These are phyloP conservation scores for Hypoxylon crocopeplum DNA, from an alignment of 495 filamentous ascomycete genomes.

Conservation along the genomic window DNA sequence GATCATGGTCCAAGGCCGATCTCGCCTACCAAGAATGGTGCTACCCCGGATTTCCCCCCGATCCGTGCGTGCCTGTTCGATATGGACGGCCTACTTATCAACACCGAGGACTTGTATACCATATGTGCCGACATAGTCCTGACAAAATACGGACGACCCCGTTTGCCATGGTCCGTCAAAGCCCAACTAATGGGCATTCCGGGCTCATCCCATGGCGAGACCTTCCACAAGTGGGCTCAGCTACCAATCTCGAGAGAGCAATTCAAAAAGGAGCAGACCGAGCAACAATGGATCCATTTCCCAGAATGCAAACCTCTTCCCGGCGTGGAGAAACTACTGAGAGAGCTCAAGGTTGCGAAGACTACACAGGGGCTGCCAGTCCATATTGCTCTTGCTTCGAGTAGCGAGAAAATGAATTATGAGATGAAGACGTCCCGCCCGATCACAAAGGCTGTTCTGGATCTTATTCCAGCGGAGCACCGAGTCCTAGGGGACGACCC, in stretches of 20 bases:
- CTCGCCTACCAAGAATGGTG: not conserved
- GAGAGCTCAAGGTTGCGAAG: conserved; percentile 36
- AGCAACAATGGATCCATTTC: conserved; percentile 69
- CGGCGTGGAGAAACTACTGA: conserved; percentile 72
- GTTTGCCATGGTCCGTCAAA: conserved; percentile 81
- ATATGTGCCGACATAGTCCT: conserved; percentile 74
- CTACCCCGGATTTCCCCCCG: conserved; percentile 53
- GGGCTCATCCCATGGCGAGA: conserved; percentile 49
- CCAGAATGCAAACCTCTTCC: conserved; percentile 71
- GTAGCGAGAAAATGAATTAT: conserved; percentile 36
- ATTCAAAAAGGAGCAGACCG: conserved; percentile 59
- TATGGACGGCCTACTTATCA: conserved; percentile 87
- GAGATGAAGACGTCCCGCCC: conserved; percentile 34
- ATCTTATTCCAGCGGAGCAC: conserved; percentile 46
- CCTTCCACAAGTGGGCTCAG: conserved; percentile 72
- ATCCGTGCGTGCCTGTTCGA: conserved; percentile 88
- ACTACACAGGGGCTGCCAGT: conserved; percentile 26
- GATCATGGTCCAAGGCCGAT: not conserved
- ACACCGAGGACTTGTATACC: conserved; percentile 85
- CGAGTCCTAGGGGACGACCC: conserved; percentile 78
- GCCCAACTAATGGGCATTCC: conserved; percentile 85
- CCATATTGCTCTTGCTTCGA: conserved; percentile 40
- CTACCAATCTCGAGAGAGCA: conserved; percentile 73
- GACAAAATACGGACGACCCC: conserved; percentile 65
- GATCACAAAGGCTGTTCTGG: conserved; percentile 32